Conservation (phyloP, 1,139 yeast genomes). For the Sugiyamaella neomexicana region DNA sequence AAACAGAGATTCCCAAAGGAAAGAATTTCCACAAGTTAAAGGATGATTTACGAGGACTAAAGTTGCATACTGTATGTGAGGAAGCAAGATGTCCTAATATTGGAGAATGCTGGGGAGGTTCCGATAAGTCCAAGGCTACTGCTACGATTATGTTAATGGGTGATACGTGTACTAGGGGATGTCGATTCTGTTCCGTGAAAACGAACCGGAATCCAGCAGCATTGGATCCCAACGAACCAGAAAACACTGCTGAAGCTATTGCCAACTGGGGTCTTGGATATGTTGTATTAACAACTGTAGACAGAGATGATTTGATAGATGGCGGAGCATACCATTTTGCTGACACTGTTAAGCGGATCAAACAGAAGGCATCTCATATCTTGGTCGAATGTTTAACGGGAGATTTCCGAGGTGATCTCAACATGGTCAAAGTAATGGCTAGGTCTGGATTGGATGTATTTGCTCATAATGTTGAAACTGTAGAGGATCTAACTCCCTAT, state of each 20-base stretch:
- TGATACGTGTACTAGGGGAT: conserved; percentile 97
- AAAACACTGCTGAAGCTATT: conserved; percentile 95
- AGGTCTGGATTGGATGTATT: conserved; percentile 88
- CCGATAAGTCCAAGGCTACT: conserved; percentile 89
- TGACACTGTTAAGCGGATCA: conserved; percentile 81
- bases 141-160: conserved; percentile 99
- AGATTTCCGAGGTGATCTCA: conserved; percentile 88
- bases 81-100: conserved; percentile 99
- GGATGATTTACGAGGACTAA: conserved; percentile 82
- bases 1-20: conserved; percentile 95
- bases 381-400: conserved; percentile 93
- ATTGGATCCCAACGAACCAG: conserved; percentile 96
- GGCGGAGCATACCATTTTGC: conserved; percentile 94
- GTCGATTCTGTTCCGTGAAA: conserved; percentile 96
- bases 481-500: conserved; percentile 90
- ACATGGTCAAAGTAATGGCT: conserved; percentile 79
- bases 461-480: conserved; percentile 97
- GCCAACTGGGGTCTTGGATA: conserved; percentile 98
- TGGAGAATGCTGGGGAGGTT: conserved; percentile 99
- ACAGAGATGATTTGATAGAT: conserved; percentile 89
- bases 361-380: conserved; percentile 84
- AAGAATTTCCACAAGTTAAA: conserved; percentile 75
- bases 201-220: conserved; percentile 84
- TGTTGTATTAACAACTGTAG: conserved; percentile 96
- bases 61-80: conserved; percentile 93